Conservation (phyloP, 805 yeast species). For the Ogataea glucozyma region DNA sequence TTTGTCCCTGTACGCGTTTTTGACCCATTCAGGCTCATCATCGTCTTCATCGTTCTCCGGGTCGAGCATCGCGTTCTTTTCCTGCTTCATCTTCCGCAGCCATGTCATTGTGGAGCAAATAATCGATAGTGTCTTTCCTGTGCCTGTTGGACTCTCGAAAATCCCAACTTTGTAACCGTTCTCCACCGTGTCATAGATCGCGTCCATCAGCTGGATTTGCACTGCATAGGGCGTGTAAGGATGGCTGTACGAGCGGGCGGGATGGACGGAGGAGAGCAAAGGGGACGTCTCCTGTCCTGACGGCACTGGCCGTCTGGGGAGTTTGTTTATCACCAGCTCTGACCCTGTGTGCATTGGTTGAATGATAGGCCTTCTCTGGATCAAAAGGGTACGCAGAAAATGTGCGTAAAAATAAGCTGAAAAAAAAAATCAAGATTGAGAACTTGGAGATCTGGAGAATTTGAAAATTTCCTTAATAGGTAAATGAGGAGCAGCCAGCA, state of each 20-base stretch:
- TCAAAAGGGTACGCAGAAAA: neutral
- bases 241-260: slow-evolving; percentile 67
- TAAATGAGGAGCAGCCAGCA: too few relatives aligned
- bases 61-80: slow-evolving; percentile 39
- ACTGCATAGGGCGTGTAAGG: slow-evolving; percentile 83
- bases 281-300: slow-evolving; percentile 3
- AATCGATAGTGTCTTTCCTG: slow-evolving; percentile 86
- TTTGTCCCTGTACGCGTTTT: slow-evolving; percentile 34
- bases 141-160: slow-evolving; percentile 93
- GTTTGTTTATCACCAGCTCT: slow-evolving; percentile 24
- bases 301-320: neutral
- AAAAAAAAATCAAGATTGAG: too few relatives aligned
- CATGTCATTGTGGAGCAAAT: slow-evolving; percentile 86
- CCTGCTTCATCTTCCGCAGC: slow-evolving; percentile 43
- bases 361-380: neutral
- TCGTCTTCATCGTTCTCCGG: slow-evolving; percentile 40
- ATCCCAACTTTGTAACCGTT: slow-evolving; percentile 64
- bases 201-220: slow-evolving; percentile 74
- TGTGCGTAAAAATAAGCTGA: too few relatives aligned
- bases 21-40: slow-evolving; percentile 45
- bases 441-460: too few relatives aligned
- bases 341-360: slow-evolving; percentile 21
- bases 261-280: too few relatives aligned
- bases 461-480: too few relatives aligned
- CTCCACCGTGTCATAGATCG: slow-evolving; percentile 64